phyloP scores from a whole-genome alignment of 225 moss, liverwort and hornwort genomes.

The Physcomitrellopsis africana region DNA sequence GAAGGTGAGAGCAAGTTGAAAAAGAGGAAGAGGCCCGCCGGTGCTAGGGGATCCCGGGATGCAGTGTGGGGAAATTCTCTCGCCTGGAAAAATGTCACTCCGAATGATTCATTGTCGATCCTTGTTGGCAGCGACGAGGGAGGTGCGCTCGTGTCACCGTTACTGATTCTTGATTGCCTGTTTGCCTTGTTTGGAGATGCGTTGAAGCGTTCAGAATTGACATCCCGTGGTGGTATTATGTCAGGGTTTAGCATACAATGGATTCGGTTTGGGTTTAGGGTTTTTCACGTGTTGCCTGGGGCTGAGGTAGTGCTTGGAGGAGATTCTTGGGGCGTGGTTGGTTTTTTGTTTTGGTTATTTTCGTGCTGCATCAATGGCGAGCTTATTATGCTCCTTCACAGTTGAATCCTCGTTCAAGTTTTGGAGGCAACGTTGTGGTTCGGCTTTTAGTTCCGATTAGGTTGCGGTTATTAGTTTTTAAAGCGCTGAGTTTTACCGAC shows the following conservation, averaged over 20 bases:
- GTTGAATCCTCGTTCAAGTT: not conserved
- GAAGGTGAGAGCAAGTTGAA: not conserved
- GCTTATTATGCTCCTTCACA: not conserved
- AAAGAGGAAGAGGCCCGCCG: constrained; percentile 31
- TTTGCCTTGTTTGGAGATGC: not conserved
- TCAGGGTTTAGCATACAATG: not conserved
- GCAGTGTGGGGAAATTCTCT: constrained; percentile 26
- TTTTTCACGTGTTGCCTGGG: not conserved
- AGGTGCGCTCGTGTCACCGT: constrained; percentile 14
- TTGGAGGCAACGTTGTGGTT: not conserved
- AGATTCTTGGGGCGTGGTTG: not conserved
- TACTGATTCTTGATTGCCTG: not conserved
- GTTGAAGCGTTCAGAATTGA: not conserved
- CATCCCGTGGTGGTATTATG: too few relatives aligned
- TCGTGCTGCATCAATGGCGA: not conserved
- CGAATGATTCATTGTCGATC: constrained; percentile 32
- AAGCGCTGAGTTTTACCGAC: too few relatives aligned
- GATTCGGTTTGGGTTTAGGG: not conserved
- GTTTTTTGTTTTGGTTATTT: not conserved
- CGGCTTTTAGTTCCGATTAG: not conserved
- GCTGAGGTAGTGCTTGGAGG: not conserved
- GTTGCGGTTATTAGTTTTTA: too few relatives aligned
- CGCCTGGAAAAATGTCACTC: constrained; percentile 45
- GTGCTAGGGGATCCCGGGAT: not conserved
- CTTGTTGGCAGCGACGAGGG: constrained; percentile 40